Conservation (phyloP, 331 rosid genomes). For the Prunus yedoensis region DNA sequence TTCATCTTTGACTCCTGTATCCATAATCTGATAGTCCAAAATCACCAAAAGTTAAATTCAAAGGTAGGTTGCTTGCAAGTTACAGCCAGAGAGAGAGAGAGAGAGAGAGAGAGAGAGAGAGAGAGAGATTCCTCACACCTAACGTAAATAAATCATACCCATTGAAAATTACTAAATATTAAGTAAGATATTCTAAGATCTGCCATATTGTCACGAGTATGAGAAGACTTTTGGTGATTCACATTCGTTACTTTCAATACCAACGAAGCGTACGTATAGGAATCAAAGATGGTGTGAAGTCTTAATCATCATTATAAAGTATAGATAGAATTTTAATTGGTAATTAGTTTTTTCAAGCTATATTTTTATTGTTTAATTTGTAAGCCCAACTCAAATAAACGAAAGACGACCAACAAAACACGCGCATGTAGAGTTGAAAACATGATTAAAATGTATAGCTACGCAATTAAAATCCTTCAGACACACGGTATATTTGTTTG, state of each 20-base stretch:
- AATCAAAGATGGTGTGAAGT: slow-evolving; percentile 2
- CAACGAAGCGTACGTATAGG: neutral
- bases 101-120: no score
- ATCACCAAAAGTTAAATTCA: neutral
- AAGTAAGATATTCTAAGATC: no score
- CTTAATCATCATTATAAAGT: slow-evolving; percentile 1
- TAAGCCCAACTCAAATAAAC: no score
- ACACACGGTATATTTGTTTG: no score
- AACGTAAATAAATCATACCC: neutral
- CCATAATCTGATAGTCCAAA: neutral
- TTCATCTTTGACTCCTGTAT: neutral
- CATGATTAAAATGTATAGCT: no score
- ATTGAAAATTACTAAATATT: neutral
- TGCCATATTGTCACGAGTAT: neutral
- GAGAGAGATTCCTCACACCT: neutral
- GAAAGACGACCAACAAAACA: no score
- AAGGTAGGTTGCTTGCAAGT: neutral
- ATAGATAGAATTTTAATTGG: neutral
- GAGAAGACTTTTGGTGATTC: slow-evolving; percentile 3
- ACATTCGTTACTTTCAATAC: neutral
- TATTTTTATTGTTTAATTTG: neutral
- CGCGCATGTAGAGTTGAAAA: no score
- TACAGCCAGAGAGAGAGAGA: no score
- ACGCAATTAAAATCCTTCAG: no score
- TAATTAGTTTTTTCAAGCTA: neutral